These are phyloP conservation scores for Sporisorium graminicola DNA, from an alignment of 1,284 basidiomycete genomes.

Conservation along the genomic window DNA sequence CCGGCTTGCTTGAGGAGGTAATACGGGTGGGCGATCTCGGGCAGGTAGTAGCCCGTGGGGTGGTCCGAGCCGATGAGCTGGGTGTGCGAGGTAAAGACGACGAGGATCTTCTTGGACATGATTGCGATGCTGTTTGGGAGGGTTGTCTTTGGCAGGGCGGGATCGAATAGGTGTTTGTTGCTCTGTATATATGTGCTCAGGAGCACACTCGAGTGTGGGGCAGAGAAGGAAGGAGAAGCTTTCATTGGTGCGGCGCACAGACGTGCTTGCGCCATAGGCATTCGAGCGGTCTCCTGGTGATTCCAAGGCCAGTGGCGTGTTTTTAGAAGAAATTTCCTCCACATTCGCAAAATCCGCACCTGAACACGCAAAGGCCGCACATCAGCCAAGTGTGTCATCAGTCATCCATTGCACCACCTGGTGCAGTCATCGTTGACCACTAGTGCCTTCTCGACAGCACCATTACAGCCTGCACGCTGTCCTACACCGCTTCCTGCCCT, in stretches of 20 bases:
- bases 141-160: neutral
- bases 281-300: too few relatives aligned
- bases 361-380: neutral
- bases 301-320: too few relatives aligned
- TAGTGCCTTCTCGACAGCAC: neutral
- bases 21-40: constrained; percentile 82
- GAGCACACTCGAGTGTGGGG: neutral
- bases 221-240: constrained; percentile 1
- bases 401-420: neutral
- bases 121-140: neutral
- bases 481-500: too few relatives aligned
- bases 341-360: neutral
- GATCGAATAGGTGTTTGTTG: neutral
- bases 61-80: constrained; percentile 75
- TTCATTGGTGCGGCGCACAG: neutral
- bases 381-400: neutral
- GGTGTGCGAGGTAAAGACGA: constrained; percentile 80
- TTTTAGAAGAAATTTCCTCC: too few relatives aligned
- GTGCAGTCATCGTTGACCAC: too few relatives aligned
- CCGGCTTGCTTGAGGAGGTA: constrained; percentile 76
- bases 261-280: neutral
- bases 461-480: neutral
- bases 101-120: constrained; percentile 73
- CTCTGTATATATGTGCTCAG: neutral
- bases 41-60: constrained; percentile 73